Percentiles rank a stretch among this genome's conserved stretches.
Conservation (phyloP, 106 monocot genomes). For the Dioscorea alata region DNA sequence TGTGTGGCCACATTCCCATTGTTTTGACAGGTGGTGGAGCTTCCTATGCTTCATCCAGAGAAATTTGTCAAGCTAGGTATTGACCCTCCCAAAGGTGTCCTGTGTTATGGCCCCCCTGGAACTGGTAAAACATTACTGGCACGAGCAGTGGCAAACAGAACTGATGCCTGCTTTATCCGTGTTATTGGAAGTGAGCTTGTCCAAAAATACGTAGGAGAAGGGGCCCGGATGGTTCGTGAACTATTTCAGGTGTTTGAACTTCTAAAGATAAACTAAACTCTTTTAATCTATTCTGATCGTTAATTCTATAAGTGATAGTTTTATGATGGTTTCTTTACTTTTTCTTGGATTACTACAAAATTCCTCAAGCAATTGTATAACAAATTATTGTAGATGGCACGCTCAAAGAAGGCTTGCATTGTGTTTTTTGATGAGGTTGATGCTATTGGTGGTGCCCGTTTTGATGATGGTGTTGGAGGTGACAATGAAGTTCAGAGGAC, state of each 20-base stretch:
- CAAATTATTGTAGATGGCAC: constrained; percentile 64
- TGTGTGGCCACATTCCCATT: too few relatives aligned
- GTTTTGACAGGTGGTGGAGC: constrained; percentile 71
- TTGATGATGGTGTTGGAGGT: constrained; percentile 98
- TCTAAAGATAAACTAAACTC: background rate
- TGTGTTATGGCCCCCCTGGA: constrained; percentile 97
- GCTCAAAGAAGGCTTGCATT: constrained; percentile 96
- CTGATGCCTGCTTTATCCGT: constrained; percentile 96
- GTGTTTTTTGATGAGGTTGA: constrained; percentile 98
- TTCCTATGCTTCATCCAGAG: constrained; percentile 99
- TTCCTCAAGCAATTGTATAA: too few relatives aligned
- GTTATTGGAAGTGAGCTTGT: constrained; percentile 99
- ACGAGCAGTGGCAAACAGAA: constrained; percentile 94
- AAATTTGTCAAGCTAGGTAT: constrained; percentile 99
- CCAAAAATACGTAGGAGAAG: constrained; percentile 98
- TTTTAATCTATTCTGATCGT: background rate
- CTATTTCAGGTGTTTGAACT: constrained; percentile 73
- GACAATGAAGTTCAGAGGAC: constrained; percentile 98
- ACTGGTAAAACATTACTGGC: constrained; percentile 97
- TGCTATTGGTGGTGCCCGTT: constrained; percentile 96
- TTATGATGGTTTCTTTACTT: too few relatives aligned
- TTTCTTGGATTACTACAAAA: too few relatives aligned
- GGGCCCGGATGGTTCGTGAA: constrained; percentile 97
- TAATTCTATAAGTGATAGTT: too few relatives aligned
- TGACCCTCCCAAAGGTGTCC: constrained; percentile 95